A percentile compares a stretch with the other conserved stretches of the same genome.
These are phyloP conservation scores for Arctostaphylos glauca DNA, from an alignment of 148 eudicot genomes.

Conservation along the genomic window DNA sequence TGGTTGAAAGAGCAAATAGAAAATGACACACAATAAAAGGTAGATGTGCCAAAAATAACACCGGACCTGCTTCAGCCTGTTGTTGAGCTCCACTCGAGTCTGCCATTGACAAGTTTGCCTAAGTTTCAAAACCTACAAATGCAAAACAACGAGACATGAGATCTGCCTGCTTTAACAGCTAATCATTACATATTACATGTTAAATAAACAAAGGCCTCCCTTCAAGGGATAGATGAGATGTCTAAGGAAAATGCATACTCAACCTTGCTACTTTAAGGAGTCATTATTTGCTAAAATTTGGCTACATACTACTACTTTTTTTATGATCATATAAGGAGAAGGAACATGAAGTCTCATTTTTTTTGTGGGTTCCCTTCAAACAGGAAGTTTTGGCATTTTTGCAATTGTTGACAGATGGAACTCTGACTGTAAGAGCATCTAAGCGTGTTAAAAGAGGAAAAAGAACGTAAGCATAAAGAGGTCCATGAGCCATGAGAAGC, in stretches of 20 bases:
- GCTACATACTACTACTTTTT: neutral
- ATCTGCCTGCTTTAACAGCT: neutral
- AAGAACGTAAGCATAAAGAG: neutral
- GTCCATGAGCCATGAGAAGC: no score
- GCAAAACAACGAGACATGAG: neutral
- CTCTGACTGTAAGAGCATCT: neutral
- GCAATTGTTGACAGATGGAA: neutral
- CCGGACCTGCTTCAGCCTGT: conserved; percentile 31
- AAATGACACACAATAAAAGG: neutral
- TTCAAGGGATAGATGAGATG: neutral
- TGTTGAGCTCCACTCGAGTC: conserved; percentile 20
- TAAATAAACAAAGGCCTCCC: neutral
- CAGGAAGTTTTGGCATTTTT: conserved; percentile 14
- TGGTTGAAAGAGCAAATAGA: neutral
- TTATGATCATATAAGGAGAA: neutral
- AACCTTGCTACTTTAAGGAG: neutral
- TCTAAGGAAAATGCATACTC: neutral
- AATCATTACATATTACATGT: neutral
- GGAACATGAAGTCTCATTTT: neutral
- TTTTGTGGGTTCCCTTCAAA: neutral
- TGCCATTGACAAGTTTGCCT: conserved; percentile 3
- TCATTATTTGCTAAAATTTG: neutral
- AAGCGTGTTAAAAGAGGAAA: neutral
- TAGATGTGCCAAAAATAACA: neutral
- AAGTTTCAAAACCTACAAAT: neutral